Evolutionary conservation across 192 early-diverging fungal species (phyloP).

Genomic region (Podila epicladia): DNA sequence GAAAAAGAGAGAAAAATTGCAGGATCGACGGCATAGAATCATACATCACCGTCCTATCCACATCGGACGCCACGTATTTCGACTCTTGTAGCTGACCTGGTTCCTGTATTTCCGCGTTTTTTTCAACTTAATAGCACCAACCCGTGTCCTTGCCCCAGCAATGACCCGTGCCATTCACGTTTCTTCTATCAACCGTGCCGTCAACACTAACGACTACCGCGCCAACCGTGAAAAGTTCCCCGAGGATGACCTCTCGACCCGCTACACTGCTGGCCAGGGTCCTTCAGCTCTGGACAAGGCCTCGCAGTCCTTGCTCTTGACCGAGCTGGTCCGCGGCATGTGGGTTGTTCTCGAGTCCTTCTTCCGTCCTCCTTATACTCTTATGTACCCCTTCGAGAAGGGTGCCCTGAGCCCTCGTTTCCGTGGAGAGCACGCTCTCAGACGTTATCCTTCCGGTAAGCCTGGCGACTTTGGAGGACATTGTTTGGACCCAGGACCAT

Average conservation of each 20-base stretch:
- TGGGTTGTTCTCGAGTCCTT: constrained; percentile 92
- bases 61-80: not conserved
- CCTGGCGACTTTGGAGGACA: not conserved
- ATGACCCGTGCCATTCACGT: constrained; percentile 40
- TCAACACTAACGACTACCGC: constrained; percentile 50
- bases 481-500: too few species aligned
- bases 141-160: constrained; percentile 41
- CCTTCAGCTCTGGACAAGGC: constrained; percentile 57
- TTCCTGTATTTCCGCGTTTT: constrained; percentile 1
- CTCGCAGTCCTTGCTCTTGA: constrained; percentile 87
- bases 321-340: constrained; percentile 92
- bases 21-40: not conserved
- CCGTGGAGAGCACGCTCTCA: constrained; percentile 95
- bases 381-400: constrained; percentile 97
- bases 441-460: constrained; percentile 92
- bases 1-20: not conserved
- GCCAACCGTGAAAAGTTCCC: constrained; percentile 48
- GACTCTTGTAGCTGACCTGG: not conserved
- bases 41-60: too few species aligned
- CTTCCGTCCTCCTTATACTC: constrained; percentile 95
- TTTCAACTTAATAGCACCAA: constrained; percentile 22
- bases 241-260: constrained; percentile 44
- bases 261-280: constrained; percentile 28
- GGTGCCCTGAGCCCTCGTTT: constrained; percentile 92
- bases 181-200: constrained; percentile 25